Evolutionary conservation across 352 stramenopile species (phyloP), one percentile per base, ranked within the genome.

Genomic region (Phytopythium sindhum): DNA sequence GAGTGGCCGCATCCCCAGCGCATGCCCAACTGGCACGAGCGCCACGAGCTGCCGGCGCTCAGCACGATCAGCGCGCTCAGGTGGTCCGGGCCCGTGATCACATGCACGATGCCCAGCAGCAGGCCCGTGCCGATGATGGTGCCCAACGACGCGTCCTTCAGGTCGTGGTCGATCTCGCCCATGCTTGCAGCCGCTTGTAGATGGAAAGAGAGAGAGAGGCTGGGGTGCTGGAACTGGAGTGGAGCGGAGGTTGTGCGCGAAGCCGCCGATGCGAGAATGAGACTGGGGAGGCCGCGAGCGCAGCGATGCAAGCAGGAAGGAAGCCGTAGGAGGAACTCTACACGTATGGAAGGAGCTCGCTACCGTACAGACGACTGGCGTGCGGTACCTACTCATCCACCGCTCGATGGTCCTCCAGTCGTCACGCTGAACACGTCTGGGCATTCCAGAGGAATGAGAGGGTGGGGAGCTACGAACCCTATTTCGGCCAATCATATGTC

Each of bases 1-100:
- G 77, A 90, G 66, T 97, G 90, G 45, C 91, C 89, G 24, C 74
- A 53, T 6, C 91, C 91, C 91, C 89, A 97, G 68, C 86, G 81
- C 63, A 97, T 79, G 37, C 89, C 89, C 1, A 97, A 78, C 21
- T 74, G 68, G 60, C 88, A 93, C 26, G 86, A 86, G 21, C 75
- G 75, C 67, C 74, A 89, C 39, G 76, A 90, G n/a, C 77, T 88
- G 41, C 78, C 82, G 21, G 86, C 82, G 58, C 73, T 90, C 19
- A 97, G 78, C 60, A 90, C 93, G 31, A 87, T 86, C 15, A 97
- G 68, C 33, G 89, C 89, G n/a, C 81, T 90, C 1, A 97, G 74
- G 71, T 97, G 91, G 73, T 97, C 89, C 0, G 91, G 91, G 0
- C 78, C 78, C 41, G 78, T 88, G 65, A 88, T 61, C 64, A 88